These are phyloP conservation scores for Solanum corneliomulleri DNA, from an alignment of 257 asterid genomes.

Conservation along the genomic window DNA sequence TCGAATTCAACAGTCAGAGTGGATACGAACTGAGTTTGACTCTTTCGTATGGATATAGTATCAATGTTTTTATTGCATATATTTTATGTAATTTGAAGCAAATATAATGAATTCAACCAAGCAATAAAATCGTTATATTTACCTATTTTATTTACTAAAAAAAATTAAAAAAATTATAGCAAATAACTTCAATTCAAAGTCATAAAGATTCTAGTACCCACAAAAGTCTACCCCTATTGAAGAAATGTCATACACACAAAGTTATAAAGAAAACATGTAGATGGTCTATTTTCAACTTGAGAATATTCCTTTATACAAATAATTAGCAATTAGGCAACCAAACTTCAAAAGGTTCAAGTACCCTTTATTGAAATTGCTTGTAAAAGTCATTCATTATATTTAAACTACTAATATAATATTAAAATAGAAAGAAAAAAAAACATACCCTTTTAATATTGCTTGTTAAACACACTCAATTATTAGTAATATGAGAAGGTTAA, in stretches of 20 bases:
- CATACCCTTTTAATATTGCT: neutral
- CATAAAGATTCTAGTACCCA: neutral
- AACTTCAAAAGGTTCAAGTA: conserved; percentile 18
- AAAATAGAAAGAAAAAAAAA: neutral
- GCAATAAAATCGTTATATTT: neutral
- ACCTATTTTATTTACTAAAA: too few species aligned
- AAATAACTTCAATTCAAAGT: neutral
- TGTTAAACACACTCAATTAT: neutral
- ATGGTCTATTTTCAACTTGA: neutral
- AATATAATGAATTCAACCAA: neutral
- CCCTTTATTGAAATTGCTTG: conserved; percentile 12
- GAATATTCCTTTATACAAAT: conserved; percentile 24
- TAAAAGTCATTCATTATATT: neutral
- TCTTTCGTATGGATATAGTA: neutral
- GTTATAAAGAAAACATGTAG: neutral
- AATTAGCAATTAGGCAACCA: conserved; percentile 25
- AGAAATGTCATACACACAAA: neutral
- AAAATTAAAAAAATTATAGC: too few species aligned
- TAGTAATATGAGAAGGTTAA: neutral
- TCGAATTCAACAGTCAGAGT: neutral
- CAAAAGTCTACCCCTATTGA: neutral
- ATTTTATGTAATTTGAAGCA: neutral
- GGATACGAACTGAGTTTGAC: neutral
- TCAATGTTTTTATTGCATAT: neutral
- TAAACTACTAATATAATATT: neutral